Conservation (phyloP, 768 basidiomycete genomes). For the Coprinopsis sp. region DNA sequence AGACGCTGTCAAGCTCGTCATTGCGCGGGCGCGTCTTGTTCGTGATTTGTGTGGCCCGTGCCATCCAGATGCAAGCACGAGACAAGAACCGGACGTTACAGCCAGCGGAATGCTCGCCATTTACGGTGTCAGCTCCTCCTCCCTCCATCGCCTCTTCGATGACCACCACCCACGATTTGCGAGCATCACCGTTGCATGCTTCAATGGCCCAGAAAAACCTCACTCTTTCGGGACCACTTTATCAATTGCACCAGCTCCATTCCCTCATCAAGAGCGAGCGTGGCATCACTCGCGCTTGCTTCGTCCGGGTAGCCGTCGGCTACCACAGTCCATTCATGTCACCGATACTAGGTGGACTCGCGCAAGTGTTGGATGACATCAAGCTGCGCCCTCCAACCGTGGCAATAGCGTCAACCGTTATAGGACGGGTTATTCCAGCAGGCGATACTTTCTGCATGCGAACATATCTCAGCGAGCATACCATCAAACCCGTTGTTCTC, state of each 20-base stretch:
- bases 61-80: no score
- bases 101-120: constrained; percentile 63
- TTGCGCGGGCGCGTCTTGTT: constrained; percentile 55
- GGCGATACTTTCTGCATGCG: constrained; percentile 46
- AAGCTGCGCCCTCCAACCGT: constrained; percentile 44
- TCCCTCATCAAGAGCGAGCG: constrained; percentile 35
- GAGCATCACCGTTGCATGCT: constrained; percentile 50
- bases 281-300: constrained; percentile 17
- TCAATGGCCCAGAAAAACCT: constrained; percentile 55
- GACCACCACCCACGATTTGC: constrained; percentile 29
- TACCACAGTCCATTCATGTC: constrained; percentile 67
- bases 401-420: constrained; percentile 59
- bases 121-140: no score
- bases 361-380: constrained; percentile 31
- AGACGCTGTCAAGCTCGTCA: constrained; percentile 55
- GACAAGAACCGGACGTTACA: no score
- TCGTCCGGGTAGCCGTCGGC: constrained; percentile 54
- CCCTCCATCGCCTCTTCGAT: no score
- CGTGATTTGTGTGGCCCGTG: constrained; percentile 37
- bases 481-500: constrained; percentile 49
- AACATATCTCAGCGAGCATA: constrained; percentile 50
- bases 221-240: constrained; percentile 54
- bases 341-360: constrained; percentile 49
- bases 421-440: constrained; percentile 46
- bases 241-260: constrained; percentile 39